Conservation (phyloP, 2,329 filamentous ascomycete species). For the Fusarium succisae region DNA sequence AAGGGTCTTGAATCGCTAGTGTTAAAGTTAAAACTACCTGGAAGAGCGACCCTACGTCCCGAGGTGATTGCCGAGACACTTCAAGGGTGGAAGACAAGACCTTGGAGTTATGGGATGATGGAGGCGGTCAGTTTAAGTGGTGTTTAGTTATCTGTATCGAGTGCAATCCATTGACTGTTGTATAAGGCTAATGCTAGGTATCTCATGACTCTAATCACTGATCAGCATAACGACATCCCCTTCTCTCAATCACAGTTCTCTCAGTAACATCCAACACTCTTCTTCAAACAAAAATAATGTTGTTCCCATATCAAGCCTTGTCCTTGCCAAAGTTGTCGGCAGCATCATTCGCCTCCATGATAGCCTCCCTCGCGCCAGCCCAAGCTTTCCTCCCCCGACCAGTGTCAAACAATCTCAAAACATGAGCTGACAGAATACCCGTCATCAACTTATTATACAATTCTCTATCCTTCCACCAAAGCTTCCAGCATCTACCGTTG, state of each 20-base stretch:
- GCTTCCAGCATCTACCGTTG: neutral
- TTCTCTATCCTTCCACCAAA: neutral
- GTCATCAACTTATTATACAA: neutral
- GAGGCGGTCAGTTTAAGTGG: neutral
- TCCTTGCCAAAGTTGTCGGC: neutral
- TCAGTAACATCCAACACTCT: neutral
- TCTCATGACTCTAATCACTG: neutral
- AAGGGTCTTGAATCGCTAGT: neutral
- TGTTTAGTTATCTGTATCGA: neutral
- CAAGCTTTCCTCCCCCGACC: neutral
- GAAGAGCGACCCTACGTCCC: neutral
- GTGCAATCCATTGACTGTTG: too few relatives aligned
- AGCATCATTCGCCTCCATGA: neutral
- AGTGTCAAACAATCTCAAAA: neutral
- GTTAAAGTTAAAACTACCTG: neutral
- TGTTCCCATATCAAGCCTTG: neutral
- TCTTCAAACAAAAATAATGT: accelerated
- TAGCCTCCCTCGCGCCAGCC: neutral
- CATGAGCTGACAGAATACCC: neutral
- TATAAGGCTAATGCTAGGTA: neutral
- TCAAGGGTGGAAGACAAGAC: neutral
- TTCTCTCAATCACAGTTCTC: neutral
- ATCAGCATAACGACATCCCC: neutral
- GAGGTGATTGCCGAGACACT: neutral
- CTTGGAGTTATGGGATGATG: accelerated